These are phyloP conservation scores for Hyphodiscus sp. DNA, from an alignment of 2,329 filamentous ascomycete species.

Conservation along the genomic window DNA sequence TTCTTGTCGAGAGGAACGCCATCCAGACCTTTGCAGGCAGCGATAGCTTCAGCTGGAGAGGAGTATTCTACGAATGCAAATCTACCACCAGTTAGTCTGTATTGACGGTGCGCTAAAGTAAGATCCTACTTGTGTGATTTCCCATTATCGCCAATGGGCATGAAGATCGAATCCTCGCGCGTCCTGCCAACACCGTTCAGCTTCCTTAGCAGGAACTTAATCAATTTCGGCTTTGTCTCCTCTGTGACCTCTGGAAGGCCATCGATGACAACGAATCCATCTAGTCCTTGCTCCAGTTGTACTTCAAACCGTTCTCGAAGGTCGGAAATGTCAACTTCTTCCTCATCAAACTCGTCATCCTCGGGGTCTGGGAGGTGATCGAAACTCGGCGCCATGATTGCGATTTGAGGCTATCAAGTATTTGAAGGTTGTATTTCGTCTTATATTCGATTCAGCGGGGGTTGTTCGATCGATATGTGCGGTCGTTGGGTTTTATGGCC, in stretches of 20 bases:
- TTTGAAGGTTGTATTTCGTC: background rate
- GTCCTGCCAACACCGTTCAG: slow-evolving; percentile 79
- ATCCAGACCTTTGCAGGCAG: slow-evolving; percentile 84
- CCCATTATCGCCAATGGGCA: slow-evolving; percentile 85
- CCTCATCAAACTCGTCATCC: slow-evolving; percentile 76
- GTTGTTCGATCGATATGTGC: background rate
- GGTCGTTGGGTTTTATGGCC: background rate
- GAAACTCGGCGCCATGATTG: slow-evolving; percentile 86
- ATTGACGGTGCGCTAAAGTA: background rate
- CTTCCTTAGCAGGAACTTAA: slow-evolving; percentile 95
- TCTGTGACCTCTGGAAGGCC: slow-evolving; percentile 84
- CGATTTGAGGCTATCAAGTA: slow-evolving; percentile 14
- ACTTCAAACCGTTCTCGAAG: slow-evolving; percentile 93
- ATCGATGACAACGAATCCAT: slow-evolving; percentile 94
- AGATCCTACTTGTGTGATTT: slow-evolving; percentile 72
- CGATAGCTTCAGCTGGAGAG: slow-evolving; percentile 80
- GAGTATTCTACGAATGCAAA: slow-evolving; percentile 98
- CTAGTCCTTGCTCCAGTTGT: slow-evolving; percentile 89
- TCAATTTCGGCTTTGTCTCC: slow-evolving; percentile 86
- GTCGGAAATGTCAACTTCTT: slow-evolving; percentile 94
- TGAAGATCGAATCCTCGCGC: slow-evolving; percentile 80
- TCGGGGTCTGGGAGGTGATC: slow-evolving; percentile 89
- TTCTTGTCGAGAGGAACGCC: slow-evolving; percentile 88
- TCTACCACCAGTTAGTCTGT: slow-evolving; percentile 38
- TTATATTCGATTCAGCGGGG: background rate